Conservation (phyloP, 305 asterid species). For the Fraxinus ornus region DNA sequence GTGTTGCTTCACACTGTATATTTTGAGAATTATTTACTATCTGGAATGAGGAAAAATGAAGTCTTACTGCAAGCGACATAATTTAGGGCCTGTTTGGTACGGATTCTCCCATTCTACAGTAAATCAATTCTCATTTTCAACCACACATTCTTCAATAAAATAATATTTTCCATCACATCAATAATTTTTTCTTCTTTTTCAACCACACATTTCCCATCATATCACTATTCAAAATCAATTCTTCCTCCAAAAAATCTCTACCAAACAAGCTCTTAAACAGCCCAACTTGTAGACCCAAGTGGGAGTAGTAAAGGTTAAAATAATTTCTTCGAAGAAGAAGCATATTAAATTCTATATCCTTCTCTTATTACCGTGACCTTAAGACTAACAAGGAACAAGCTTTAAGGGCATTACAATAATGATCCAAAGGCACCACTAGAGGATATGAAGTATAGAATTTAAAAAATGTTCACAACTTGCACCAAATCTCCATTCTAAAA, state of each 20-base stretch:
- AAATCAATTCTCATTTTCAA: too few relatives aligned
- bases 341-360: background rate
- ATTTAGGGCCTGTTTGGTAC: too few relatives aligned
- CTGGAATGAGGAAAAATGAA: background rate
- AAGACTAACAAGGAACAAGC: background rate
- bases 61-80: background rate
- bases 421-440: background rate
- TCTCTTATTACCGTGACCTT: background rate
- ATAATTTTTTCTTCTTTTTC: too few relatives aligned
- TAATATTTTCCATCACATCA: too few relatives aligned
- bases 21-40: background rate
- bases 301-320: background rate
- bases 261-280: too few relatives aligned
- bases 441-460: background rate
- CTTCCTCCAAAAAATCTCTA: too few relatives aligned
- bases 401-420: background rate
- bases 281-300: background rate
- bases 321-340: background rate
- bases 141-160: too few relatives aligned
- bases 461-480: background rate
- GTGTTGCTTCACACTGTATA: background rate
- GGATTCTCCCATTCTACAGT: too few relatives aligned
- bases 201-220: too few relatives aligned
- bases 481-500: background rate
- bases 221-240: too few relatives aligned